A percentile compares a stretch with the other conserved stretches of the same genome.
phyloP scores from a whole-genome alignment of 2,329 filamentous ascomycete genomes.

The Delphinella strobiligena region DNA sequence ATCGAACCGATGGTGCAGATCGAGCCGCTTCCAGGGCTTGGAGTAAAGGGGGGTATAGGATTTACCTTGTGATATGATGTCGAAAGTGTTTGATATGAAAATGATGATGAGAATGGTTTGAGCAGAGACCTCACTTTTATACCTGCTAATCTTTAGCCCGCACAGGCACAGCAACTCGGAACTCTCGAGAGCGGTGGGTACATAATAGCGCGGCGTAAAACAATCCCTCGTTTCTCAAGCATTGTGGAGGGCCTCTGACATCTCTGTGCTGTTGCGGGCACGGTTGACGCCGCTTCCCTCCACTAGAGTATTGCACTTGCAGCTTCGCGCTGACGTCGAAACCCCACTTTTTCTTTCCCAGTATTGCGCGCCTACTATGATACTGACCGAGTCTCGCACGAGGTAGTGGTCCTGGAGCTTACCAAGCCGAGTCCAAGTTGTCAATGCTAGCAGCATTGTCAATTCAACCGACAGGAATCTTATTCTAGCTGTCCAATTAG shows the following conservation, averaged over 20 bases:
- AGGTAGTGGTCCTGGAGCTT: background rate
- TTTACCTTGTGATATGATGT: too few relatives aligned
- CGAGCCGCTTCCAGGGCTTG: background rate
- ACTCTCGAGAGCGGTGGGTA: too few relatives aligned
- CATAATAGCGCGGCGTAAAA: too few relatives aligned
- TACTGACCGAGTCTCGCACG: background rate
- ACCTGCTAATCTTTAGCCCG: too few relatives aligned
- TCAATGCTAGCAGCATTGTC: too few relatives aligned
- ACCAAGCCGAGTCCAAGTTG: too few relatives aligned
- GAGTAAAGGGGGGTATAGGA: background rate
- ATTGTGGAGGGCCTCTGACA: too few relatives aligned
- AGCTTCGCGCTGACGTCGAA: background rate
- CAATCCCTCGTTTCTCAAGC: too few relatives aligned
- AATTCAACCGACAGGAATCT: too few relatives aligned
- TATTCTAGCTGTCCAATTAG: too few relatives aligned
- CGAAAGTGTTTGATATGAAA: background rate
- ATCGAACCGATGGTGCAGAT: background rate
- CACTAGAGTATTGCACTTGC: background rate
- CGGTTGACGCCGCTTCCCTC: background rate
- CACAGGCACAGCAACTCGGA: background rate
- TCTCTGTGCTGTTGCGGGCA: too few relatives aligned
- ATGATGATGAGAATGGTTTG: background rate
- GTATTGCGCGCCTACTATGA: too few relatives aligned
- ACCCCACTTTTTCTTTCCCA: background rate
- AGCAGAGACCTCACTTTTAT: background rate